phyloP scores from a whole-genome alignment of 2,329 filamentous ascomycete genomes.

The Phyllosticta ampelicida region DNA sequence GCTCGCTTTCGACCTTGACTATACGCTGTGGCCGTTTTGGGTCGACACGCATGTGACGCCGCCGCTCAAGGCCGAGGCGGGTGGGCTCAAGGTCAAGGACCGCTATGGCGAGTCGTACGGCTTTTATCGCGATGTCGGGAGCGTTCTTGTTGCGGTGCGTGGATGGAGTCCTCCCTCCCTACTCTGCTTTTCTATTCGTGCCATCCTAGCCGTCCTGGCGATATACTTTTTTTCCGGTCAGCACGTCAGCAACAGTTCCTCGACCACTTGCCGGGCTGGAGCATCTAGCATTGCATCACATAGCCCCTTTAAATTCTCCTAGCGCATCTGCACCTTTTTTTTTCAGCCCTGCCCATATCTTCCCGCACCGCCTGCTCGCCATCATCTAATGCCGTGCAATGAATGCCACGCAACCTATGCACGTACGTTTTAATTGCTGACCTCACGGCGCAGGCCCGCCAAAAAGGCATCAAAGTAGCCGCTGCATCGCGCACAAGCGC shows the following conservation, averaged over 20 bases:
- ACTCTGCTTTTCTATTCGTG: not conserved
- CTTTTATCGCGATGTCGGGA: conserved; percentile 37
- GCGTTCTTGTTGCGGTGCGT: conserved; percentile 29
- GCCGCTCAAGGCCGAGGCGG: conserved; percentile 47
- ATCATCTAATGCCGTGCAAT: not conserved
- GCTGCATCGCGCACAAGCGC: conserved; percentile 73
- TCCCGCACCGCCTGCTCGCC: not conserved
- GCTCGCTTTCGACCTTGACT: conserved; percentile 91
- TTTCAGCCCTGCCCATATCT: not conserved
- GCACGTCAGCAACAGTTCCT: not conserved
- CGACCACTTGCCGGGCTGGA: no score
- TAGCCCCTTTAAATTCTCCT: not conserved
- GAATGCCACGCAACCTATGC: not conserved
- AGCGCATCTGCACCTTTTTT: not conserved
- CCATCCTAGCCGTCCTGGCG: not conserved
- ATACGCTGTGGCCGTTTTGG: conserved; percentile 99
- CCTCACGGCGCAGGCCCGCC: not conserved
- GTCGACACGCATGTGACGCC: conserved; percentile 81
- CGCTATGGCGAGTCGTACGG: conserved; percentile 35
- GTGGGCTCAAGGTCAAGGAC: conserved; percentile 41
- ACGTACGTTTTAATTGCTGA: not conserved
- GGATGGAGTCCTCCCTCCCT: not conserved
- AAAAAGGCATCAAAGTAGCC: conserved; percentile 48
- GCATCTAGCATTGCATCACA: no score
- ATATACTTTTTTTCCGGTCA: not conserved